A percentile compares a stretch with the other conserved stretches of the same genome.
Evolutionary conservation across 2,329 filamentous ascomycete species (phyloP).

Genomic region (Penicillium fuscoglaucum): DNA sequence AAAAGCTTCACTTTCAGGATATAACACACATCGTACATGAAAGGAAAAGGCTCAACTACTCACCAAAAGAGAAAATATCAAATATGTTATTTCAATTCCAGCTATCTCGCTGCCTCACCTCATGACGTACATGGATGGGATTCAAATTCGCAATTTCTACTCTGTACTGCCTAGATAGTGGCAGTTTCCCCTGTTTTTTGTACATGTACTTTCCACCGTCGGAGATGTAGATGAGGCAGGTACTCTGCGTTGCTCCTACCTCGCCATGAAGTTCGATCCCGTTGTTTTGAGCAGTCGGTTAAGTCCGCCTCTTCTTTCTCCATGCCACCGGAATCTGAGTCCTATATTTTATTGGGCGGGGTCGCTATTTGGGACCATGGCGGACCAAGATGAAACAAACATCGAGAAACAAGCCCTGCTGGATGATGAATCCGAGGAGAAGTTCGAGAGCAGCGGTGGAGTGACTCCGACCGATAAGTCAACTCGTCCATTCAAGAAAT

Average conservation of each 20-base stretch:
- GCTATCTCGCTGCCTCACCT: conserved; percentile 13
- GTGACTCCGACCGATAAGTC: conserved; percentile 11
- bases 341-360: conserved; percentile 1
- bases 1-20: background rate
- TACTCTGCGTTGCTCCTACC: background rate
- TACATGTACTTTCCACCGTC: background rate
- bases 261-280: conserved; percentile 1
- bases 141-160: conserved; percentile 21
- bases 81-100: conserved; percentile 18
- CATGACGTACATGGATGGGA: conserved; percentile 28
- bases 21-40: background rate
- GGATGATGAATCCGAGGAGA: conserved; percentile 7
- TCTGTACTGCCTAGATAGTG: conserved; percentile 2
- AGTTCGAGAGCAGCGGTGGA: conserved; percentile 9
- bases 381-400: conserved; percentile 5
- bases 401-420: conserved; percentile 3
- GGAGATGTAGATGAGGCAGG: conserved; percentile 2
- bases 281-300: background rate
- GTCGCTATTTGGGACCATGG: conserved; percentile 15
- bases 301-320: conserved; percentile 9
- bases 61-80: background rate
- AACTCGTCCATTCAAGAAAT: conserved; percentile 37
- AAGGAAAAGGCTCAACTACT: accelerated
- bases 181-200: conserved; percentile 1
- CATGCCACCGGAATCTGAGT: conserved; percentile 10